phyloP scores from a whole-genome alignment of 768 basidiomycete species.

The Suillus cothurnatus region DNA sequence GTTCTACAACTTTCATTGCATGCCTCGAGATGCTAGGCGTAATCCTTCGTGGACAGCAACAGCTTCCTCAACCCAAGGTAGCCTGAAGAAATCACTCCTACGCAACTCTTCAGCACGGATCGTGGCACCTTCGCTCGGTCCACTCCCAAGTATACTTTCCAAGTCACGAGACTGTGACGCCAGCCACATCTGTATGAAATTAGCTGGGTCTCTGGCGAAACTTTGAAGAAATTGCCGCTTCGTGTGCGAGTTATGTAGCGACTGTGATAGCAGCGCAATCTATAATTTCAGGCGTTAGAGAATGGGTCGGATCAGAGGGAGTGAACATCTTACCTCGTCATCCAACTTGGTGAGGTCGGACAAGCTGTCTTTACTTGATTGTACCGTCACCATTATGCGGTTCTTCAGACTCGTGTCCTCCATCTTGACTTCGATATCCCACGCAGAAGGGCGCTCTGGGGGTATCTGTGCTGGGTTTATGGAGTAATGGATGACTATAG shows the following conservation, averaged over 20 bases:
- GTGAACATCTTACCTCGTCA: conserved; percentile 68
- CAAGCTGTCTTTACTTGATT: conserved; percentile 69
- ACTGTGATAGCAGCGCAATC: conserved; percentile 85
- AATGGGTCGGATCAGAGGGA: conserved; percentile 5
- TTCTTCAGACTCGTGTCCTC: conserved; percentile 77
- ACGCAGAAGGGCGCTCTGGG: conserved; percentile 74
- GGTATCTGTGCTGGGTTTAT: conserved; percentile 63
- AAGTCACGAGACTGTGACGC: conserved; percentile 91
- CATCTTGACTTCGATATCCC: conserved; percentile 87
- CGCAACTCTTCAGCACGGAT: conserved; percentile 88
- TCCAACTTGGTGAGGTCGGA: conserved; percentile 74
- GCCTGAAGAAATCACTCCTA: conserved; percentile 85
- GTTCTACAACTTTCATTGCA: conserved; percentile 31
- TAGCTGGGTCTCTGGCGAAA: conserved; percentile 77
- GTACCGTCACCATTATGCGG: conserved; percentile 72
- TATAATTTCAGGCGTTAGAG: conserved; percentile 33
- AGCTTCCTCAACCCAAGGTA: conserved; percentile 92
- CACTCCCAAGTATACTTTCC: conserved; percentile 87
- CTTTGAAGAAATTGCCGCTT: conserved; percentile 85
- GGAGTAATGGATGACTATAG: conserved; percentile 77
- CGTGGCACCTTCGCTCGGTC: conserved; percentile 74
- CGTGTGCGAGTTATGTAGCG: conserved; percentile 82
- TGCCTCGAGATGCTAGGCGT: conserved; percentile 58
- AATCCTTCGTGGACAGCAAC: conserved; percentile 84
- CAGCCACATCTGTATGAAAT: conserved; percentile 88